phyloP scores from a whole-genome alignment of 2,329 filamentous ascomycete genomes.

The Onygenales sp. region DNA sequence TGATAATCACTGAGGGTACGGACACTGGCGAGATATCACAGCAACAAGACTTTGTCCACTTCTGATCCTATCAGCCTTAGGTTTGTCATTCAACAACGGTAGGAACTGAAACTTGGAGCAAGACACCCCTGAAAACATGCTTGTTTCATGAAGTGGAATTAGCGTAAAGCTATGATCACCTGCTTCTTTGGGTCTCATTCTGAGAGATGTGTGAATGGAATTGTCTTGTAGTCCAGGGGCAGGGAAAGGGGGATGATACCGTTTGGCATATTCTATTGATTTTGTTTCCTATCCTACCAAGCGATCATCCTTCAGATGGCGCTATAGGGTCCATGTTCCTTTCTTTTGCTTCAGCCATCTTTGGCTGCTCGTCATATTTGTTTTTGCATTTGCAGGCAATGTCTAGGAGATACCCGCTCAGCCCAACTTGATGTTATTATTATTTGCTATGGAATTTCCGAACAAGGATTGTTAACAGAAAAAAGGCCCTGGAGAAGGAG shows the following conservation, averaged over 20 bases:
- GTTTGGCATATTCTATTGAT: not conserved
- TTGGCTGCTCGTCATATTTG: not conserved
- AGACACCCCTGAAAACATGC: not conserved
- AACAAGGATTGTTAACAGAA: too few species aligned
- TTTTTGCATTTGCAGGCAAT: not conserved
- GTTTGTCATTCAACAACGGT: not conserved
- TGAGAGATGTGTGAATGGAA: not conserved
- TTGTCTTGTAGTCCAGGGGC: not conserved
- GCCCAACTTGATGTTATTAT: too few species aligned
- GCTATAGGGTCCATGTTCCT: not conserved
- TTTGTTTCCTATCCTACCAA: not conserved
- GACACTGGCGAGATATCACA: slow-evolving; percentile 39
- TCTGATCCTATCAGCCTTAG: slow-evolving; percentile 20
- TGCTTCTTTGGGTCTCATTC: not conserved
- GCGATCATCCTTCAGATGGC: not conserved
- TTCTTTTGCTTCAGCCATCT: not conserved
- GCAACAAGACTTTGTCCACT: slow-evolving; percentile 45
- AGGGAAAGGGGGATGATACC: not conserved
- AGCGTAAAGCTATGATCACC: not conserved
- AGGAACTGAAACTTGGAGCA: not conserved
- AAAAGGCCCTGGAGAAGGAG: too few species aligned
- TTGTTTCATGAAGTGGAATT: not conserved
- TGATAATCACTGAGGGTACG: slow-evolving; percentile 25
- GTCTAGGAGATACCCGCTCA: not conserved
- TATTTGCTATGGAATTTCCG: too few species aligned